Evolutionary conservation across 768 basidiomycete genomes (phyloP), one percentile per base, ranked within the genome.

Genomic region (Boletus tomentosulus): DNA sequence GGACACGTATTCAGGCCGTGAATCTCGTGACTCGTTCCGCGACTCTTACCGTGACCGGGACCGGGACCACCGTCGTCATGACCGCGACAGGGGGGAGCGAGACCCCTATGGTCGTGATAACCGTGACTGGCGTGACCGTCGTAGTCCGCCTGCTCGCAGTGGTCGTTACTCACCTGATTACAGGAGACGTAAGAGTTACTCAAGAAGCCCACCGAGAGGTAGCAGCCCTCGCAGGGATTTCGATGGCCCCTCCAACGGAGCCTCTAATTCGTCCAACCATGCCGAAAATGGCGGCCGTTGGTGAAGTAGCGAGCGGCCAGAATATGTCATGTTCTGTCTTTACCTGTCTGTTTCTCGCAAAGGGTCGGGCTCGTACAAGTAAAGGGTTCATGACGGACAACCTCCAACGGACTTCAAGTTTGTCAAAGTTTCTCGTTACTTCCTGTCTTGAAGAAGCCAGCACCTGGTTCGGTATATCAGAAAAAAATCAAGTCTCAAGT

Each of bases 41-140:
- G 77, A 70, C 19, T 70, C 70, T 0, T 48, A 67, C 68, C 73
- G 78, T 31, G 80, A 85, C 57, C 72, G 81, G 35, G 75, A 77
- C 48, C 75, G 73, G 13, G 73, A 78, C 59, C 43, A 66, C 42
- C 69, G 71, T 57, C 71, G 73, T 44, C 66, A 70, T 55, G 75
- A 73, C 50, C 68, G 74, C 37, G 78, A 82, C 42, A 73, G 64
- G 59, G 82, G 64, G 59, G 82, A 84, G 22, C 69, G 82, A 41
- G 83, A 86, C 65, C 78, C 78, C 44, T 87, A 86, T 58, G 86
- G 86, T 53, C 78, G 87, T 46, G 86, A 89, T 68, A 79, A 66
- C 66, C 74, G 83, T 57, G 86, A 90, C 62, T 89, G 87, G 84
- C 82, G 87, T 60, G 89, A 92, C 61, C 82, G 89, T 62, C 84